Evolutionary conservation across 2,329 filamentous ascomycete species (phyloP), one percentile per base, ranked within the genome.

Genomic region (Mycosphaerelloides madeirae): DNA sequence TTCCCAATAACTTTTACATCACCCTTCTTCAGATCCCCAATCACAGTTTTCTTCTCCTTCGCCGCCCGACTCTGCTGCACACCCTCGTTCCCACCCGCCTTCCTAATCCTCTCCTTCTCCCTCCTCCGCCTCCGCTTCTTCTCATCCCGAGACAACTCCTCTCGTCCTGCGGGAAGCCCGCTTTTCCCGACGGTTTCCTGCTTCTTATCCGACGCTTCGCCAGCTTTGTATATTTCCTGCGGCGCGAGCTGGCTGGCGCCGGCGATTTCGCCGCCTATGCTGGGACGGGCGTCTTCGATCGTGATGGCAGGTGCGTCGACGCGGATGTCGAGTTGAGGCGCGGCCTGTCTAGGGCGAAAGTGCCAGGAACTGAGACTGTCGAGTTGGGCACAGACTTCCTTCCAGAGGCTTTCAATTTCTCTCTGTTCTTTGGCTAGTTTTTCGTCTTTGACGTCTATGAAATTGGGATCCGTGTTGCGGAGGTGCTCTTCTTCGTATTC

Each of bases 211-310:
- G 48, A 52, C 1, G 56, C 60, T 58, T 84, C 81, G 49, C 83
- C 81, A n/a, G 87, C 81, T 58, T 81, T 82, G 73, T 97, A 98
- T 19, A 98, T 77, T 67, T 98, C 93, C 63, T 97, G 93, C 2
- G 93, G 93, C 35, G 93, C 93, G 48, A 98, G 78, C 73, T 85
- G 85, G 60, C 83, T 86, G 19, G 68, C 65, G 19, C 80, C 80
- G 12, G 76, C 75, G 46, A 89, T 80, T 32, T 85, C 87, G 60
- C 83, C 82, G 33, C 86, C 85, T 1, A 84, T 87, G 13, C 85
- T 84, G 6, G 93, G 91, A 58, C 95, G 85, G 1, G 89, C 91
- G 62, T 98, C 93, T 71, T 98, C 93, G 85, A 97, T 95, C 55
- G 80, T 78, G 53, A 97, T 83, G 3, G 87, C 88, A n/a, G 90